These are phyloP conservation scores for Casuarina cunninghamiana DNA, from an alignment of 306 rosid species.

Conservation along the genomic window DNA sequence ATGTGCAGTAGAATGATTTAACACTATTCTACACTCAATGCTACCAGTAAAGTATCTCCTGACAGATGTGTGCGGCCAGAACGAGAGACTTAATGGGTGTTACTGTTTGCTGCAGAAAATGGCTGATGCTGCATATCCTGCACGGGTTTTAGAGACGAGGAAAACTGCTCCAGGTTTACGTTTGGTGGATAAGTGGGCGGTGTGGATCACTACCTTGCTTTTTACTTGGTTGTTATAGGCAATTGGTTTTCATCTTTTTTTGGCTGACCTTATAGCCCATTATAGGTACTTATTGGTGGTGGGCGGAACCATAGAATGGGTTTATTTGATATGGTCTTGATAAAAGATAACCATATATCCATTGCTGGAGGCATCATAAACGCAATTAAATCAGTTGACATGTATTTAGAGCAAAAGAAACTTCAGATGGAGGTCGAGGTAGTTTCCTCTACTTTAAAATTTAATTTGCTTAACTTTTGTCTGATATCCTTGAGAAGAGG, in stretches of 20 bases:
- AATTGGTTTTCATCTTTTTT: constrained; percentile 3
- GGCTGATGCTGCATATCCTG: constrained; percentile 87
- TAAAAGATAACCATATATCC: constrained; percentile 93
- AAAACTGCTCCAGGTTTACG: constrained; percentile 96
- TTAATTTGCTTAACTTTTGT: constrained; percentile 4
- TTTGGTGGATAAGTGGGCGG: constrained; percentile 96
- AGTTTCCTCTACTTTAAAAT: constrained; percentile 22
- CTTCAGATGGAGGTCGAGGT: constrained; percentile 89
- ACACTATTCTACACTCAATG: background rate
- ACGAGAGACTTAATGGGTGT: background rate
- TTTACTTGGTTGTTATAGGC: constrained; percentile 5
- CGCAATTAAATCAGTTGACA: constrained; percentile 78
- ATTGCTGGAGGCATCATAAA: constrained; percentile 70
- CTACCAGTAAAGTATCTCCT: background rate
- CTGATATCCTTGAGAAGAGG: constrained; percentile 6
- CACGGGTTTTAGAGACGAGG: constrained; percentile 76
- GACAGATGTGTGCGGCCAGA: background rate
- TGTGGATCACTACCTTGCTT: constrained; percentile 43
- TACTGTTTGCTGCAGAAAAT: constrained; percentile 56
- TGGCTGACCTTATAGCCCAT: constrained; percentile 10
- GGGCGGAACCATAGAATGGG: constrained; percentile 93
- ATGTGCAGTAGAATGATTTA: constrained; percentile 6
- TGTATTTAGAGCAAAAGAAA: constrained; percentile 61
- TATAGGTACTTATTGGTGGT: constrained; percentile 83
- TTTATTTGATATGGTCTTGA: constrained; percentile 88